phyloP scores from a whole-genome alignment of 257 asterid species.

The Solanum commersonii region DNA sequence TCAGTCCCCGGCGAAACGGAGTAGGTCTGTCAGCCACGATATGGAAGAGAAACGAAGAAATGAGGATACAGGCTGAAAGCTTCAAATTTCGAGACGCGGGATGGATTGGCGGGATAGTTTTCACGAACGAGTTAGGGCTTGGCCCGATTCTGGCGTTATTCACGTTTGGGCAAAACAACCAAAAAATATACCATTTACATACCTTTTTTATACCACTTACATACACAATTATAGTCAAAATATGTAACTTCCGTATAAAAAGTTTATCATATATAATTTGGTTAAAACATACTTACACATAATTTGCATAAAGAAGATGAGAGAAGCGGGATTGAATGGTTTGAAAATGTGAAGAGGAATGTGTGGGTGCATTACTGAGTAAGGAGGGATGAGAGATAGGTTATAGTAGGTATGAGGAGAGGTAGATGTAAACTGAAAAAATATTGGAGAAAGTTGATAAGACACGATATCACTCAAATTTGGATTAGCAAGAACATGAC shows the following conservation, averaged over 20 bases:
- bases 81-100: conserved; percentile 27
- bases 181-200: too few relatives aligned
- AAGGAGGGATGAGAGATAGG: not conserved
- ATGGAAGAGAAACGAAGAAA: not conserved
- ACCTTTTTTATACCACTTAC: too few relatives aligned
- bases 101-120: conserved; percentile 50
- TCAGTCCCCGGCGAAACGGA: not conserved
- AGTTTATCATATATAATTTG: not conserved
- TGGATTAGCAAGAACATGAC: too few relatives aligned
- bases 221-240: not conserved
- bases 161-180: not conserved
- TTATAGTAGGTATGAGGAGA: not conserved
- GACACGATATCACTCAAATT: too few relatives aligned
- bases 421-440: not conserved
- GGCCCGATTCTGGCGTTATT: not conserved
- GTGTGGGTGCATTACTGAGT: not conserved
- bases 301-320: not conserved
- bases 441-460: not conserved
- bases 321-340: not conserved
- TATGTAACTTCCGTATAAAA: not conserved
- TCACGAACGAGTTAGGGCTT: conserved; percentile 6
- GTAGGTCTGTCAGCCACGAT: not conserved
- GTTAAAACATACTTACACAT: not conserved
- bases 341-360: not conserved
- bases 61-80: not conserved